Evolutionary conservation across 2,329 filamentous ascomycete species (phyloP).

Genomic region (Gaeumannomyces sp.): DNA sequence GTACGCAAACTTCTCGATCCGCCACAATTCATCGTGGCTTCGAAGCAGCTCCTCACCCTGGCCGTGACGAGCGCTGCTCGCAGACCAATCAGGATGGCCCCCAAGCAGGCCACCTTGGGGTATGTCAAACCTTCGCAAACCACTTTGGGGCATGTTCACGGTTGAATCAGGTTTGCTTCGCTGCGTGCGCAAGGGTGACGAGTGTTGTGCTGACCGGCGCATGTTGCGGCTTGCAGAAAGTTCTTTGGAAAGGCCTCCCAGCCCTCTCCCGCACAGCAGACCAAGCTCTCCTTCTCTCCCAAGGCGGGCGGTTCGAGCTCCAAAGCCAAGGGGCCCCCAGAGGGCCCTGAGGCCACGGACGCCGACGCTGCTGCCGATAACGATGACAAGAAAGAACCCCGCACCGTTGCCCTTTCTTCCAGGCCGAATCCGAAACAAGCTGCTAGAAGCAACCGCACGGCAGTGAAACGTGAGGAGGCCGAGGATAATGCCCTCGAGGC

Average conservation of each 20-base stretch:
- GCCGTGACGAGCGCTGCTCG: slow-evolving; percentile 15
- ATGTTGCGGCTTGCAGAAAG: slow-evolving; percentile 51
- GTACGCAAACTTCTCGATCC: no score
- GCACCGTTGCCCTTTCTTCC: slow-evolving; percentile 12
- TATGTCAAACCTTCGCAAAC: slow-evolving; percentile 73
- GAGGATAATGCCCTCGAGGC: slow-evolving; percentile 35
- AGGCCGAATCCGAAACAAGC: slow-evolving; percentile 12
- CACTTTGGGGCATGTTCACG: slow-evolving; percentile 59
- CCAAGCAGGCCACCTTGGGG: slow-evolving; percentile 80
- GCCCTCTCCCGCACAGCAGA: slow-evolving; percentile 62
- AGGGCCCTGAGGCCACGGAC: slow-evolving; percentile 7
- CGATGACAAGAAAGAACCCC: slow-evolving; percentile 43
- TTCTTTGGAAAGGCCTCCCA: slow-evolving; percentile 69
- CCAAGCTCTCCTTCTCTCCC: slow-evolving; percentile 70
- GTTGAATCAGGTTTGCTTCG: not conserved
- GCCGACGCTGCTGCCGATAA: slow-evolving; percentile 24
- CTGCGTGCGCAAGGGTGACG: not conserved
- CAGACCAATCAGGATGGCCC: slow-evolving; percentile 26
- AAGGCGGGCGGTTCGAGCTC: slow-evolving; percentile 30
- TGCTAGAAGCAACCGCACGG: slow-evolving; percentile 17
- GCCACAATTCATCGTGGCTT: slow-evolving; percentile 13
- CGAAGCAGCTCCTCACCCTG: slow-evolving; percentile 16
- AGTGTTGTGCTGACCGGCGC: slow-evolving; percentile 7
- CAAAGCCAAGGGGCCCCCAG: slow-evolving; percentile 4
- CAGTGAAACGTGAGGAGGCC: slow-evolving; percentile 29